phyloP scores from a whole-genome alignment of 2,329 filamentous ascomycete genomes.

The Venturiaceae sp. region DNA sequence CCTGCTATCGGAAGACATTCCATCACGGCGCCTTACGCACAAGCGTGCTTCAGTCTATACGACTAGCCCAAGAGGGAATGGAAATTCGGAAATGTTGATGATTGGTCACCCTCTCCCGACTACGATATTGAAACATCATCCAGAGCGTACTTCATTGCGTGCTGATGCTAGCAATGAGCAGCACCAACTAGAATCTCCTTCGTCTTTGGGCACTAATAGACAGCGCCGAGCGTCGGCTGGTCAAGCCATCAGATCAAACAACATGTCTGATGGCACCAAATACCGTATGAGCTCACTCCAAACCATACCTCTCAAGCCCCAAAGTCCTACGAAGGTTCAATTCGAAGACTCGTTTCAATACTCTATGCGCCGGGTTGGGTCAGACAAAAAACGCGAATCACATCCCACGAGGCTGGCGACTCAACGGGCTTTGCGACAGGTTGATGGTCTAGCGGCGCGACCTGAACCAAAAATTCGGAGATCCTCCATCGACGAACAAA shows the following conservation, averaged over 20 bases:
- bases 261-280: background rate
- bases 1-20: conserved; percentile 31
- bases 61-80: background rate
- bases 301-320: background rate
- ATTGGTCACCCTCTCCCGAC: background rate
- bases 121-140: conserved; percentile 17
- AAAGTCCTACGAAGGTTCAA: background rate
- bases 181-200: background rate
- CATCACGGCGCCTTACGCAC: conserved; percentile 4
- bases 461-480: background rate
- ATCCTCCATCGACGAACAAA: background rate
- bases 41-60: background rate
- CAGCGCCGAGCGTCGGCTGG: background rate
- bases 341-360: background rate
- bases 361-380: background rate
- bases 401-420: background rate
- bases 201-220: background rate
- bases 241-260: background rate
- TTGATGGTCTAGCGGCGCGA: background rate
- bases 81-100: background rate
- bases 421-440: conserved; percentile 2
- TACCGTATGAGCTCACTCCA: background rate
- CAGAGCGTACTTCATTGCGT: conserved; percentile 11
- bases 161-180: background rate
- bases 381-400: background rate